Evolutionary conservation across 768 basidiomycete genomes (phyloP).

Genomic region (Kwoniella bestiolae): DNA sequence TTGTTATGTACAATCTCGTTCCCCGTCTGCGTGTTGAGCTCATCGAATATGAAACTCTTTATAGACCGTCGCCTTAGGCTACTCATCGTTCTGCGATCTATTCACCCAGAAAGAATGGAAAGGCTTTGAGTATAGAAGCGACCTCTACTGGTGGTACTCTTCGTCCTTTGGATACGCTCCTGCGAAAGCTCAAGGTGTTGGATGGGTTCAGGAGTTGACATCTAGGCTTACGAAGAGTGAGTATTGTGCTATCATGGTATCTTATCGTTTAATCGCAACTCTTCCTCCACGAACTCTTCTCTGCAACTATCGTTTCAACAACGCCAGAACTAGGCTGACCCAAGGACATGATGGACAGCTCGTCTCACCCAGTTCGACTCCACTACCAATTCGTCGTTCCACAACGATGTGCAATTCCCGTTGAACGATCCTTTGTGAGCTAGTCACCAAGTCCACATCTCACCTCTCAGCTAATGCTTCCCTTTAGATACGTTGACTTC

Average conservation of each 20-base stretch:
- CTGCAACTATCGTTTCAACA: too few relatives aligned
- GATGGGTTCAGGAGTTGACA: slow-evolving; percentile 55
- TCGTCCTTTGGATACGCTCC: slow-evolving; percentile 82
- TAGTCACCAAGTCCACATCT: background rate
- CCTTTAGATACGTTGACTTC: slow-evolving; percentile 59
- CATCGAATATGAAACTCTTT: background rate
- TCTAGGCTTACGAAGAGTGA: slow-evolving; percentile 53
- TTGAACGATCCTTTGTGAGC: slow-evolving; percentile 50
- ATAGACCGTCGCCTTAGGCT: slow-evolving; percentile 84
- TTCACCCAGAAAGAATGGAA: slow-evolving; percentile 94
- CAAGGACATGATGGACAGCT: too few relatives aligned
- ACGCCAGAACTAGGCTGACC: too few relatives aligned
- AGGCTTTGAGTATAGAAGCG: slow-evolving; percentile 77
- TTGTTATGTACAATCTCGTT: background rate
- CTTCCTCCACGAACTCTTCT: too few relatives aligned
- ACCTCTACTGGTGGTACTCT: slow-evolving; percentile 59
- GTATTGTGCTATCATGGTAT: too few relatives aligned
- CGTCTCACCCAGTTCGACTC: slow-evolving; percentile 63
- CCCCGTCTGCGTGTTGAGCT: background rate
- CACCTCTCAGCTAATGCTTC: background rate
- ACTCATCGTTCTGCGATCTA: slow-evolving; percentile 85
- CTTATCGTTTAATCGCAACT: too few relatives aligned
- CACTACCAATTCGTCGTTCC: slow-evolving; percentile 80
- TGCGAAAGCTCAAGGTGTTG: slow-evolving; percentile 62
- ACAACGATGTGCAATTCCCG: slow-evolving; percentile 62